These are phyloP conservation scores for Mycena metata DNA, from an alignment of 768 basidiomycete species.

Conservation along the genomic window DNA sequence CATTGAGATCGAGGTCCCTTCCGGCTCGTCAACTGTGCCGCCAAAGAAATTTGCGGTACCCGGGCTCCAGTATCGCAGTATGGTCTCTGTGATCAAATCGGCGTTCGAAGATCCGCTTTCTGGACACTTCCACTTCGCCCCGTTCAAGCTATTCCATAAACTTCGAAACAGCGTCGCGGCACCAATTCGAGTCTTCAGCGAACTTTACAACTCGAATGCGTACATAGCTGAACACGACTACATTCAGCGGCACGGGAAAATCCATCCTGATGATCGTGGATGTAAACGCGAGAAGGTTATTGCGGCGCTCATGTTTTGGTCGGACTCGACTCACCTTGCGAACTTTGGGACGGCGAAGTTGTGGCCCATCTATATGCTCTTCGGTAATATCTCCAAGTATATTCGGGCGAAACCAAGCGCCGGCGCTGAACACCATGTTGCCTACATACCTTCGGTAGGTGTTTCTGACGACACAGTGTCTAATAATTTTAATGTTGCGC, in stretches of 20 bases:
- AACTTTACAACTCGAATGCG: conserved; percentile 41
- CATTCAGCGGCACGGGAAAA: conserved; percentile 36
- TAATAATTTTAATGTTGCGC: neutral
- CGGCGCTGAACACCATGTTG: conserved; percentile 46
- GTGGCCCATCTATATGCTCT: conserved; percentile 54
- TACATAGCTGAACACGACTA: conserved; percentile 39
- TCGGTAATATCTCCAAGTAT: conserved; percentile 55
- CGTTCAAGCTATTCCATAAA: conserved; percentile 43
- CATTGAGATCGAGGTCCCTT: conserved; percentile 48
- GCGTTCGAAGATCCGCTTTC: conserved; percentile 39
- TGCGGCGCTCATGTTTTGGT: conserved; percentile 47
- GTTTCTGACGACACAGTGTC: neutral
- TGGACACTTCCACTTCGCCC: conserved; percentile 41
- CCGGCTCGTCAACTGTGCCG: conserved; percentile 32
- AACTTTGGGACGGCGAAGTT: conserved; percentile 46
- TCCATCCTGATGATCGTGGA: conserved; percentile 32
- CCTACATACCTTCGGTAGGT: conserved; percentile 51
- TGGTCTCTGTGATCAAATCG: conserved; percentile 43
- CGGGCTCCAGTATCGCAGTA: conserved; percentile 43
- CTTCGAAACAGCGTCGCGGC: neutral
- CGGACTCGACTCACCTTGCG: conserved; percentile 48
- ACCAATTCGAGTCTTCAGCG: conserved; percentile 31
- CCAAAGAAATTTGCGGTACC: conserved; percentile 41
- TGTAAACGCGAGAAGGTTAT: conserved; percentile 42
- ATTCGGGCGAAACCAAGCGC: conserved; percentile 35